Evolutionary conservation across 345 rosid species (phyloP).

Genomic region (Eutrema heterophyllum): DNA sequence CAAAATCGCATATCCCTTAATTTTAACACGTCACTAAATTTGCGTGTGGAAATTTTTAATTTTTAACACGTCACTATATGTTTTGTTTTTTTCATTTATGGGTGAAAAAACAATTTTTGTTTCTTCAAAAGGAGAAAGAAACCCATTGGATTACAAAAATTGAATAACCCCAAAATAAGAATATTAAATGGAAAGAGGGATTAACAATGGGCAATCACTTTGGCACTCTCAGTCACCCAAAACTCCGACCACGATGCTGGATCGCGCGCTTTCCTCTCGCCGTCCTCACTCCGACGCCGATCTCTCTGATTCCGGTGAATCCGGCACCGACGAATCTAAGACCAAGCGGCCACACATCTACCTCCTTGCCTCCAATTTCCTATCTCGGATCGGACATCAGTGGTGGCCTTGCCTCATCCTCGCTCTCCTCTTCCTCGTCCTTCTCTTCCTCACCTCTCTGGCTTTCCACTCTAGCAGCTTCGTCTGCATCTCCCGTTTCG

Average conservation of each 20-base stretch:
- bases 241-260: conserved; percentile 42
- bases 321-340: conserved; percentile 53
- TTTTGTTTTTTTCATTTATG: too few species aligned
- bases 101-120: background rate
- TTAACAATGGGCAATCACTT: conserved; percentile 26
- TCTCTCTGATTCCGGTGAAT: conserved; percentile 25
- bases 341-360: conserved; percentile 54
- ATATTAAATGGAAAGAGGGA: conserved; percentile 21
- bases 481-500: conserved; percentile 71
- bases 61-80: too few species aligned
- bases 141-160: background rate
- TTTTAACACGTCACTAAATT: too few species aligned
- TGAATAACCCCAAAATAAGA: background rate
- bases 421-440: conserved; percentile 32
- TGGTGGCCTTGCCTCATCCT: conserved; percentile 50
- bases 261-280: conserved; percentile 57
- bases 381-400: conserved; percentile 42
- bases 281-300: conserved; percentile 46
- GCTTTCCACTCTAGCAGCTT: conserved; percentile 48
- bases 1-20: too few species aligned
- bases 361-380: conserved; percentile 42
- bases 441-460: conserved; percentile 36
- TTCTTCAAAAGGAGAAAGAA: background rate
- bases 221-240: conserved; percentile 43
- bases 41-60: too few species aligned